Evolutionary conservation across 352 stramenopile species (phyloP), one percentile per base, ranked within the genome.

Genomic region (Pythium myriotylum): DNA sequence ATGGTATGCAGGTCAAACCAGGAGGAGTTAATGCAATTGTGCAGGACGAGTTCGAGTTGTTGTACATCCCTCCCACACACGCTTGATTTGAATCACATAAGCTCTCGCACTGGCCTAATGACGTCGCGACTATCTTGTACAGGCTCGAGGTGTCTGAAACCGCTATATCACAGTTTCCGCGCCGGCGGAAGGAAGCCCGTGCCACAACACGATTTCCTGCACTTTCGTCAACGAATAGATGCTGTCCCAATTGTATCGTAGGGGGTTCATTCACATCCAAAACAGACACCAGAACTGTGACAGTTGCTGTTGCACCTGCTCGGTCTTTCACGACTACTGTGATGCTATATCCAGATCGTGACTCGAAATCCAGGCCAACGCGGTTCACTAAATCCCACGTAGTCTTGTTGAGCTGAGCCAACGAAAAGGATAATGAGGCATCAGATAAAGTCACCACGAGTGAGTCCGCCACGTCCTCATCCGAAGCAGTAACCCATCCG

Each of bases 151-250:
- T 29, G 16, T 59, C 51, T 16, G 46, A 5, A 1, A 41, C 20
- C 22, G 4, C 24, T 17, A 68, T 24, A 1, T 46, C 47, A 33
- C 65, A 73, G 9, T 53, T 48, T 10, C 59, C 65, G 20, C 65
- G 54, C 10, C 35, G 26, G 22, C 65, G 55, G 27, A 73, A 73
- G 1, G 32, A 13, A 22, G 54, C 13, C 1, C 53, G 50, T 23
- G 40, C 26, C 5, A 29, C 14, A 3, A 40, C 32, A 5, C 54
- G 22, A 24, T 0, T 32, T 4, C 19, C 59, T 3, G 45, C 54
- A 45, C 59, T 32, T 39, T 73, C 66, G 7, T 63, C 56, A 37
- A 76, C 63, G 42, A 76, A 73, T 20, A 76, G 29, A 19, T 67
- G 52, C 52, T 76, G 68, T 12, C 35, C 35, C 7, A 45, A 3